Evolutionary conservation across 148 eudicot genomes (phyloP), one percentile per base, ranked within the genome.

Genomic region (Cornus suecica): DNA sequence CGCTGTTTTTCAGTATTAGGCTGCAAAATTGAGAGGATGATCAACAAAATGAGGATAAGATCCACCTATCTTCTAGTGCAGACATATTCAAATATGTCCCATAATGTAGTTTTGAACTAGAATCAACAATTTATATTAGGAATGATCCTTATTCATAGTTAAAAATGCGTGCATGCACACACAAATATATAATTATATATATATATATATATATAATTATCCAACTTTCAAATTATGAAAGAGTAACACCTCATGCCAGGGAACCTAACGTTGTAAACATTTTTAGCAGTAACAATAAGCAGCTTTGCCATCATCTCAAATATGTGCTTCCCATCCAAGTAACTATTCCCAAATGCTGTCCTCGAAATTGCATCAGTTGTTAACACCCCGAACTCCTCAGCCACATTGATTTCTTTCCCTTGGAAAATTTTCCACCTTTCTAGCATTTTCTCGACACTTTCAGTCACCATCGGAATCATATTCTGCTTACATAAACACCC

Each of bases 281-380:
- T 85, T 77, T 61, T 80, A 30, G 74, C 72, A 67, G 77, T 72
- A n/a, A 82, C 68, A 4, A 66, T 10, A 51, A 76, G 66, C 22
- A 85, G 65, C 65, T 80, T 77, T 15, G 71, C 76, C 73, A 85
- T 56, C 88, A 85, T 80, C 71, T 85, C 64, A n/a, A 85, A 85
- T 10, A 85, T 85, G 22, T 78, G 73, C 65, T 83, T 74, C 37
- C 86, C 86, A 62, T 85, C 86, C 71, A 58, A 25, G 26, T 77
- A 83, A 73, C 84, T 83, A 60, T 84, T 85, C 45, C 86, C 86
- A 71, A 85, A 85, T 32, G 88, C 88, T 37, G 88, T 85, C 52
- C 83, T 85, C 26, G 85, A 82, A 65, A 85, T 85, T 26, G 82
- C 80, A 66, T 82, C 85, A 2, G 88, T 74, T 23, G 80, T 83